A percentile compares a stretch with the other conserved stretches of the same genome.
These are phyloP conservation scores for Phragmites australis DNA, from an alignment of 176 grass and related monocot genomes.

Conservation along the genomic window DNA sequence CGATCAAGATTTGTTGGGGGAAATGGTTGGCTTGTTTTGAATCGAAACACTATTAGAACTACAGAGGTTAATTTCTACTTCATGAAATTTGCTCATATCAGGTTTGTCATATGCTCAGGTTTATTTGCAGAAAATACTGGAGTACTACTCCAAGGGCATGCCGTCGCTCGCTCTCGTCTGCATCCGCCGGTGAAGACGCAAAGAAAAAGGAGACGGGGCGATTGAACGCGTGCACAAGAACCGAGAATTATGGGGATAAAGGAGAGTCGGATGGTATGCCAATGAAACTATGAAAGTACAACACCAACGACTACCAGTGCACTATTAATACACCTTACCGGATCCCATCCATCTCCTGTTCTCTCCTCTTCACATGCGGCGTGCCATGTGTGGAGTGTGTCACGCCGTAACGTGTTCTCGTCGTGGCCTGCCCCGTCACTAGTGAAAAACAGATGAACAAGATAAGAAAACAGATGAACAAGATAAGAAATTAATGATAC, in stretches of 20 bases:
- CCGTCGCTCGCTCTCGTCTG: background rate
- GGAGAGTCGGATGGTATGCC: background rate
- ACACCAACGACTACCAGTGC: slow-evolving; percentile 42
- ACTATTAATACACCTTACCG: slow-evolving; percentile 10
- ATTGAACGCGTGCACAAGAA: slow-evolving; percentile 13
- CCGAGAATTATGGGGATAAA: slow-evolving; percentile 26
- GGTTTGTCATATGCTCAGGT: background rate
- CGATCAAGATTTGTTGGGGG: too few species aligned
- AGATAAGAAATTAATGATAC: too few species aligned
- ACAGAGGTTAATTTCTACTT: too few species aligned
- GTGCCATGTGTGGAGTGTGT: background rate
- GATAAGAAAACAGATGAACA: too few species aligned
- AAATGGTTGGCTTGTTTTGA: too few species aligned
- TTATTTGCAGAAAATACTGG: background rate
- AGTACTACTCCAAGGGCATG: background rate
- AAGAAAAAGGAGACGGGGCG: background rate
- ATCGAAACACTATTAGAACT: too few species aligned
- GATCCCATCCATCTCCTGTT: background rate
- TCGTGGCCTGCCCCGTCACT: background rate
- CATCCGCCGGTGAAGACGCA: background rate
- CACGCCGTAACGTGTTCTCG: slow-evolving; percentile 14
- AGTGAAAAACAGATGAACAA: too few species aligned
- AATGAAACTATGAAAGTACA: slow-evolving; percentile 41
- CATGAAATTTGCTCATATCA: too few species aligned
- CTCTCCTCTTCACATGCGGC: background rate